A percentile compares a stretch with the other conserved stretches of the same genome.
These are phyloP conservation scores for Biscogniauxia mediterranea DNA, from an alignment of 2,329 filamentous ascomycete genomes.

Conservation along the genomic window DNA sequence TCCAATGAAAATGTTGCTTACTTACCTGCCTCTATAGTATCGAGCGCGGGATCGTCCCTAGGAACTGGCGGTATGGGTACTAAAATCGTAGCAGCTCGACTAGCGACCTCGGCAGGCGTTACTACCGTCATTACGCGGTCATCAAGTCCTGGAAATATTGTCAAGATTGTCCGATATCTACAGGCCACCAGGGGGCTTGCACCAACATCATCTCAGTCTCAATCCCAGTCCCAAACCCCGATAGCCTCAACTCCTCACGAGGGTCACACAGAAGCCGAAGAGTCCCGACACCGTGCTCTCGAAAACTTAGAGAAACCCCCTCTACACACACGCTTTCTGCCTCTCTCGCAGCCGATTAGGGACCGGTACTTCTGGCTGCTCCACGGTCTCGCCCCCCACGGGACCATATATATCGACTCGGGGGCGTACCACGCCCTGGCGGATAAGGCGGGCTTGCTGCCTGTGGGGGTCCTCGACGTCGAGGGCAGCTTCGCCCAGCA, in stretches of 20 bases:
- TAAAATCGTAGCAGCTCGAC: slow-evolving; percentile 88
- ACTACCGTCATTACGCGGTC: slow-evolving; percentile 94
- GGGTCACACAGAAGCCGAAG: slow-evolving; percentile 26
- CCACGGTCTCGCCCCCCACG: slow-evolving; percentile 86
- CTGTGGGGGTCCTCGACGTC: slow-evolving; percentile 87
- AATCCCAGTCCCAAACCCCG: slow-evolving; percentile 12
- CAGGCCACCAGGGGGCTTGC: slow-evolving; percentile 55
- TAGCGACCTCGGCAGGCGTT: slow-evolving; percentile 91
- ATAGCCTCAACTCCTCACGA: slow-evolving; percentile 18
- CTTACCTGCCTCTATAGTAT: slow-evolving; percentile 53
- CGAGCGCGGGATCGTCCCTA: slow-evolving; percentile 80
- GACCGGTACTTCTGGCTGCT: slow-evolving; percentile 97
- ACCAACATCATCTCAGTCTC: slow-evolving; percentile 19
- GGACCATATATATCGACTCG: slow-evolving; percentile 88
- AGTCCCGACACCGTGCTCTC: slow-evolving; percentile 37
- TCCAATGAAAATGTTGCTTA: slow-evolving; percentile 2
- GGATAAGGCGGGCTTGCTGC: slow-evolving; percentile 82
- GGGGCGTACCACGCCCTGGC: slow-evolving; percentile 79
- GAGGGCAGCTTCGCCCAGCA: slow-evolving; percentile 88
- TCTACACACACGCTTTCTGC: slow-evolving; percentile 89
- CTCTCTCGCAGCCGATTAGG: slow-evolving; percentile 78
- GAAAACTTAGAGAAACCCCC: slow-evolving; percentile 49
- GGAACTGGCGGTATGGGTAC: slow-evolving; percentile 97
- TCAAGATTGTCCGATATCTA: slow-evolving; percentile 79
- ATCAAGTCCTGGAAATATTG: slow-evolving; percentile 89